phyloP scores from a whole-genome alignment of 2,329 filamentous ascomycete species.

The Cercospora zeae-maydis region DNA sequence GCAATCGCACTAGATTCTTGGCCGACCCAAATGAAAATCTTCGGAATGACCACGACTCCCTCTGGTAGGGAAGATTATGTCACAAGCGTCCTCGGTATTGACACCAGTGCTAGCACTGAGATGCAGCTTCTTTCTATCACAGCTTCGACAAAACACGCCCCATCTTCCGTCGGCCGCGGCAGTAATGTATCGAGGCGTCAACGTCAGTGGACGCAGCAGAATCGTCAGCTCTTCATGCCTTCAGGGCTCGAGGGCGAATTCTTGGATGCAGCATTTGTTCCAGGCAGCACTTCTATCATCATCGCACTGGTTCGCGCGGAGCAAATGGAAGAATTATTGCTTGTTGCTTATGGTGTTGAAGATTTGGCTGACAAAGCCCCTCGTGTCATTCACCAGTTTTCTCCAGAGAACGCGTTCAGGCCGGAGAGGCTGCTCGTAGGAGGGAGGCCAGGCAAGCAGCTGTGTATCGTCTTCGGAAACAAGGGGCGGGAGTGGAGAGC shows the following conservation, averaged over 20 bases:
- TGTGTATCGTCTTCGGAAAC: constrained; percentile 54
- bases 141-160: not conserved
- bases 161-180: not conserved
- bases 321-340: not conserved
- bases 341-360: not conserved
- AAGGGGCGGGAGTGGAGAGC: constrained; percentile 54
- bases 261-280: constrained; percentile 14
- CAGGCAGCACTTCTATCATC: not conserved
- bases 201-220: not conserved
- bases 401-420: constrained; percentile 42
- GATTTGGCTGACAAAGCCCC: not conserved
- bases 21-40: not conserved
- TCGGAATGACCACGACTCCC: constrained; percentile 16
- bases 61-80: not conserved
- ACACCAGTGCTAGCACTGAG: not conserved
- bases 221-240: not conserved
- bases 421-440: constrained; percentile 54
- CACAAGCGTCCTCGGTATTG: constrained; percentile 1
- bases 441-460: constrained; percentile 51
- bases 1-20: constrained; percentile 2
- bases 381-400: constrained; percentile 47
- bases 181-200: not conserved
- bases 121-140: not conserved
- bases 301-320: constrained; percentile 3
- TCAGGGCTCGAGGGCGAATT: not conserved